Conservation (phyloP, 2,329 filamentous ascomycete genomes). For the Diaporthe ilicicola region DNA sequence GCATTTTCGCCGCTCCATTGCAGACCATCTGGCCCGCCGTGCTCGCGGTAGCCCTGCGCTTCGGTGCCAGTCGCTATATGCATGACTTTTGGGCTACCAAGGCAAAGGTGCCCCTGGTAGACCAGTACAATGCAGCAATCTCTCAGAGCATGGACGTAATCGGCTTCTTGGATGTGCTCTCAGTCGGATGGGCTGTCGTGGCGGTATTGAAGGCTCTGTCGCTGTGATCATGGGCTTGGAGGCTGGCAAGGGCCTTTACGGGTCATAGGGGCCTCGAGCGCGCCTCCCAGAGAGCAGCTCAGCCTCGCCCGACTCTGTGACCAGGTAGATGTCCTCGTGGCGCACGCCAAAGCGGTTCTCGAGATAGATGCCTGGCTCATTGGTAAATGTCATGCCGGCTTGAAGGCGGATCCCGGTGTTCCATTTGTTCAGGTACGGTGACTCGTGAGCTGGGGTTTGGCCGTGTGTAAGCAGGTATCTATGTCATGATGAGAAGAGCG, state of each 20-base stretch:
- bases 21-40: conserved; percentile 35
- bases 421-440: conserved; percentile 70
- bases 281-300: conserved; percentile 63
- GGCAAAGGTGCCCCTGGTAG: conserved; percentile 41
- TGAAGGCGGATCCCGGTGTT: conserved; percentile 57
- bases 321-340: conserved; percentile 69
- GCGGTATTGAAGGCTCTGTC: conserved; percentile 36
- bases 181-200: conserved; percentile 38
- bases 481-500: not conserved
- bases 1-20: conserved; percentile 24
- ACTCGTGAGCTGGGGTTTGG: conserved; percentile 60
- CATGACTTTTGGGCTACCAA: conserved; percentile 41
- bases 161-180: conserved; percentile 34
- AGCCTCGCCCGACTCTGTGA: conserved; percentile 60
- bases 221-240: not conserved
- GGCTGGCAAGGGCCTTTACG: conserved; percentile 40
- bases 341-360: conserved; percentile 67
- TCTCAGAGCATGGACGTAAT: conserved; percentile 38
- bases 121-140: conserved; percentile 43
- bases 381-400: conserved; percentile 70
- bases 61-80: conserved; percentile 38
- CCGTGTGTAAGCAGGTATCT: conserved; percentile 4
- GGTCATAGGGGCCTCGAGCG: conserved; percentile 62
- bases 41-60: conserved; percentile 34
- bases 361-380: conserved; percentile 70